Conservation (phyloP, 202 grass and related monocot genomes). For the Schoenoplectus triqueter region DNA sequence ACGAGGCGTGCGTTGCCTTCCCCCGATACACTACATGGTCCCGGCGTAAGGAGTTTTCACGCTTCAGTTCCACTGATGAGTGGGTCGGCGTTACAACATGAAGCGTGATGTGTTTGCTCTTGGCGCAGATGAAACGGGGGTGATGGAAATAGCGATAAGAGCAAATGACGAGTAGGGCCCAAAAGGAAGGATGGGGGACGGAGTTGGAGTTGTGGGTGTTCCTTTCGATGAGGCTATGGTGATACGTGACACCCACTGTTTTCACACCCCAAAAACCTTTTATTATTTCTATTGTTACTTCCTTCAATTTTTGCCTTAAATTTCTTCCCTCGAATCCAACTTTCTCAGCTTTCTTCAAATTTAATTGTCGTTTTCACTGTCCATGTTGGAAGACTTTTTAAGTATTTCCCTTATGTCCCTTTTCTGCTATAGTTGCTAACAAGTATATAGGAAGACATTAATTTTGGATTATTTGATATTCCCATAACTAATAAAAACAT, state of each 20-base stretch:
- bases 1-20: not conserved
- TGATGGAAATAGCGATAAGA: not conserved
- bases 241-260: conserved; percentile 40
- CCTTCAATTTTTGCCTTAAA: not conserved
- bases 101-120: not conserved
- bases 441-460: not conserved
- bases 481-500: not conserved
- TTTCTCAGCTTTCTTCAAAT: not conserved
- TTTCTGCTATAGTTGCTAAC: not conserved
- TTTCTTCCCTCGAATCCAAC: not conserved
- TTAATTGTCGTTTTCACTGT: conserved; percentile 20
- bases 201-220: conserved; percentile 34
- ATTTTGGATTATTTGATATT: conserved; percentile 4
- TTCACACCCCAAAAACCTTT: conserved; percentile 12
- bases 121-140: not conserved
- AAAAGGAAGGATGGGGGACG: conserved; percentile 4
- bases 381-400: not conserved
- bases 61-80: too few species aligned
- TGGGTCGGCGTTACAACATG: not conserved
- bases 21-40: not conserved
- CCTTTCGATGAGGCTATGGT: not conserved
- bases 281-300: not conserved
- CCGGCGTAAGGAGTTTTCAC: not conserved
- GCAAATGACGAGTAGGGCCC: not conserved
- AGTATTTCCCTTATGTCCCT: not conserved